Base-by-base conservation (phyloP, 2,329 filamentous ascomycete species). In the Penicillium hordei region DNA sequence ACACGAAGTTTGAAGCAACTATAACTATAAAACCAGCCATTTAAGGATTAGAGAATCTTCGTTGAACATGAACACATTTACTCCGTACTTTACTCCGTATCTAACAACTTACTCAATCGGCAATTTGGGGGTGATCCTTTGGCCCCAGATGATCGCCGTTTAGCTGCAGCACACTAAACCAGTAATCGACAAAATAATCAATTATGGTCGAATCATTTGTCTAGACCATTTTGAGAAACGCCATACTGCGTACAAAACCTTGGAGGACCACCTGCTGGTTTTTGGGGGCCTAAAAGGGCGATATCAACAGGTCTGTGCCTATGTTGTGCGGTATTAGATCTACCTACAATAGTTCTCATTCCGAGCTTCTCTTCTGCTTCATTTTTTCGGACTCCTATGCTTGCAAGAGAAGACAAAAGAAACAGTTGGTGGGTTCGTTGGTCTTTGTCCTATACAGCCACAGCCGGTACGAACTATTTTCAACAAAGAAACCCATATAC, bases 211-310 rank as follows among this genome's bases (percentile, higher is more conserved):
- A 23, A n/a, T 38, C 19, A 19, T 39, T 21, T 19, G 31, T 6
- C 21, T 38, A 12, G 2, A n/a, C 27, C 7, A 39, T 15, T 27
- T 21, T 50, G 17, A 39, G 12, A 39, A 27, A 27, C 45, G 15
- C 19, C 45, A 48, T 48, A 36, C 15, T 34, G 9, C 21, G 1
- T 23, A 21, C 17, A 27, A 6, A 50, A 19, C 4, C 21, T 49
- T 48, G 19, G 9, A 34, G 8, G 31, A 34, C 33, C 43, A 52
- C 40, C 48, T 59, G 45, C 58, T 57, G 46, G 48, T 54, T 57
- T 38, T 17, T 21, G 54, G 58, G 48, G 53, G 21, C 48, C 33
- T 23, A 44, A 40, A 46, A 23, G 34, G 13, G 6, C 25, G 29
- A 56, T 25, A 33, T 34, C 31, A 38, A 59, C 46, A 12, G 48